Percentiles rank a stretch among this genome's conserved stretches.
These are phyloP conservation scores for Brassica nigra DNA, from an alignment of 345 rosid species.

Conservation along the genomic window DNA sequence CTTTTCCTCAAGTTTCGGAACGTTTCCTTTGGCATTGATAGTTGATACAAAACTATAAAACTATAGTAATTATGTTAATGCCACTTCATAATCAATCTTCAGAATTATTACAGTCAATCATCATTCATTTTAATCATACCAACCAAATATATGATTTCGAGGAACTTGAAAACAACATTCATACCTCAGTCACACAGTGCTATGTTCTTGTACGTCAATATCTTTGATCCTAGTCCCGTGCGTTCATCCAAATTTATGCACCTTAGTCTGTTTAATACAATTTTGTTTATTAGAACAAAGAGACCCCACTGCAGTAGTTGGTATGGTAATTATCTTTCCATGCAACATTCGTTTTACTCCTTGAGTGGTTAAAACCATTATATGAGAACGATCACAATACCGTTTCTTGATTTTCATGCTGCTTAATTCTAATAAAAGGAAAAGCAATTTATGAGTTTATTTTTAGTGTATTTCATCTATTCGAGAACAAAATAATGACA, in stretches of 20 bases:
- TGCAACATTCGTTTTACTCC: conserved; percentile 5
- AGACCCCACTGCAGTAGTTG: conserved; percentile 36
- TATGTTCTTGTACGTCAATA: background rate
- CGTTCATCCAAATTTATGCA: conserved; percentile 16
- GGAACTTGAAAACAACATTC: conserved; percentile 19
- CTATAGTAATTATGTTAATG: conserved; percentile 19
- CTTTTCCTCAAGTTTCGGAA: background rate
- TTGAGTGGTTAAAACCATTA: no score
- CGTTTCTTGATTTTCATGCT: no score
- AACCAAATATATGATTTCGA: conserved; percentile 21
- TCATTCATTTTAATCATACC: conserved; percentile 31
- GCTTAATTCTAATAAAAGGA: no score
- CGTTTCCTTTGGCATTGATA: background rate
- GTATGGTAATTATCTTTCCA: conserved; percentile 32
- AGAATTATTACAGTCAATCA: conserved; percentile 21
- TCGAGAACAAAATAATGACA: no score
- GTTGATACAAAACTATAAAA: background rate
- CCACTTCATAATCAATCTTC: conserved; percentile 41
- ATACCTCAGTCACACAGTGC: background rate
- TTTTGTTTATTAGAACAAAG: background rate
- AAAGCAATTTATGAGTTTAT: no score
- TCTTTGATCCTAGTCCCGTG: background rate
- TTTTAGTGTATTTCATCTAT: no score
- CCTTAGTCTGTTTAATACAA: conserved; percentile 27
- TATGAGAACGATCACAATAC: no score